phyloP scores from a whole-genome alignment of 768 basidiomycete genomes.

The Piloderma croceum region DNA sequence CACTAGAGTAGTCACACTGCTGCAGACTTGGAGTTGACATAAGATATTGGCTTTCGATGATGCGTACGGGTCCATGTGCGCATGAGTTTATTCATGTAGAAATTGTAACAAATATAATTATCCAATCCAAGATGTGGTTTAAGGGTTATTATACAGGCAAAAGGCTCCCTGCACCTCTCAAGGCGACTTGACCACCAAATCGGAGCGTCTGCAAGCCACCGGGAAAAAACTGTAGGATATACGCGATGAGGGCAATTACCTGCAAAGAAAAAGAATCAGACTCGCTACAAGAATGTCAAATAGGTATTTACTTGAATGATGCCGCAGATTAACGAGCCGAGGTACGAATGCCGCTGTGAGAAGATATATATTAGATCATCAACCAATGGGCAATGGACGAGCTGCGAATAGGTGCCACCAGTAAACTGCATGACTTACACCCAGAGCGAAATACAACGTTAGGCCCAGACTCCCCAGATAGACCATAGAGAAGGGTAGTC shows the following conservation, averaged over 20 bases:
- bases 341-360: conserved; percentile 68
- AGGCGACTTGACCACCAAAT: conserved; percentile 71
- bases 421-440: no score
- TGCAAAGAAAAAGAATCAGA: conserved; percentile 21
- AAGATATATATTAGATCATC: conserved; percentile 1
- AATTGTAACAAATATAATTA: no score
- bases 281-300: not conserved
- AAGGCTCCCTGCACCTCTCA: conserved; percentile 79
- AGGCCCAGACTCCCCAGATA: conserved; percentile 81
- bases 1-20: conserved; percentile 13
- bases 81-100: no score
- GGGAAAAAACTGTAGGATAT: conserved; percentile 94
- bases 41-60: no score
- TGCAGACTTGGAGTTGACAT: no score
- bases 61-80: conserved; percentile 8
- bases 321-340: conserved; percentile 81
- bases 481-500: conserved; percentile 76
- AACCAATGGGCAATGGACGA: conserved; percentile 24
- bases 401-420: no score
- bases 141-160: conserved; percentile 51
- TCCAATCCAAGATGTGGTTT: no score
- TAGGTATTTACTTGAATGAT: conserved; percentile 63
- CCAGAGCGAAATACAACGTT: conserved; percentile 89
- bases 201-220: conserved; percentile 78
- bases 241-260: conserved; percentile 80